A percentile compares a stretch with the other conserved stretches of the same genome.
These are phyloP conservation scores for Emergomyces pasteurianus DNA, from an alignment of 2,329 filamentous ascomycete genomes.

Conservation along the genomic window DNA sequence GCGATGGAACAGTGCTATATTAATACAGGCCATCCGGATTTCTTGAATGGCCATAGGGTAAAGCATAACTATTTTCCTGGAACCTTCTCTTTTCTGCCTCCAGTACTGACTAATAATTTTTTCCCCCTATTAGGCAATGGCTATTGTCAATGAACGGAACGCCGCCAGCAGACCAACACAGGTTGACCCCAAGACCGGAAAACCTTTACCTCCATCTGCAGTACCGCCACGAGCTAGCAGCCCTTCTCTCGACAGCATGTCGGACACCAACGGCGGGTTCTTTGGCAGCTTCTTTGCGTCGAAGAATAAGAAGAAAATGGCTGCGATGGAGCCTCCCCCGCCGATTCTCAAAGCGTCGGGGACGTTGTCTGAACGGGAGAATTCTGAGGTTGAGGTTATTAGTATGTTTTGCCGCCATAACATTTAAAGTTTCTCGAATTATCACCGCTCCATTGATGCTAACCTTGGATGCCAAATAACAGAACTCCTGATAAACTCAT, in stretches of 20 bases:
- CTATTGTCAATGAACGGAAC: conserved; percentile 90
- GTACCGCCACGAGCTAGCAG: conserved; percentile 63
- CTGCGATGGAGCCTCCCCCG: conserved; percentile 95
- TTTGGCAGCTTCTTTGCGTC: conserved; percentile 97
- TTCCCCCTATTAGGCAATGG: conserved; percentile 58
- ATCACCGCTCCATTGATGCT: background rate
- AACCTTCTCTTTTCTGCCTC: background rate
- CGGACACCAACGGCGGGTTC: conserved; percentile 60
- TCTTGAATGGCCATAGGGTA: conserved; percentile 85
- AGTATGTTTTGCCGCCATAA: conserved; percentile 48
- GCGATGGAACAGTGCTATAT: conserved; percentile 95
- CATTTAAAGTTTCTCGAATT: background rate
- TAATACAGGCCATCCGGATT: conserved; percentile 97
- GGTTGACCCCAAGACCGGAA: conserved; percentile 97
- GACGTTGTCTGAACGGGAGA: conserved; percentile 84
- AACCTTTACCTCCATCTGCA: conserved; percentile 59
- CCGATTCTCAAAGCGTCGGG: conserved; percentile 88
- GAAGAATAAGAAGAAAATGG: conserved; percentile 99
- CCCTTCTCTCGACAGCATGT: conserved; percentile 54
- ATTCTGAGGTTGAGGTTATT: conserved; percentile 94
- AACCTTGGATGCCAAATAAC: conserved; percentile 6
- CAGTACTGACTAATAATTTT: background rate
- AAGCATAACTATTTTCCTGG: background rate
- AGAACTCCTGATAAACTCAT: conserved; percentile 92
- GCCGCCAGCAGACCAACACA: conserved; percentile 73